Evolutionary conservation across 371 early-diverging fungal genomes (phyloP), one percentile per base, ranked within the genome.

Genomic region (Smittium culicis): DNA sequence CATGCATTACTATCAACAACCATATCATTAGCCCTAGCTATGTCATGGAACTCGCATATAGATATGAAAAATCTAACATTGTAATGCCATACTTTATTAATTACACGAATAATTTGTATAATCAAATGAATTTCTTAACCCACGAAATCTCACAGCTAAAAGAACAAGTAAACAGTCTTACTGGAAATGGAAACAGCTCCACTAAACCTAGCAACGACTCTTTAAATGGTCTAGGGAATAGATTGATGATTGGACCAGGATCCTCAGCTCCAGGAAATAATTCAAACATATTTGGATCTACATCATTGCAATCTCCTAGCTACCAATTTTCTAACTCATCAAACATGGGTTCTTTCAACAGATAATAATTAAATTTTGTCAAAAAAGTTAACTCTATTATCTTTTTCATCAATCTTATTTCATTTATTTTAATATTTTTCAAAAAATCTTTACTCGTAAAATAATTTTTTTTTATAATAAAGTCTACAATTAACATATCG

Each of bases 41-140:
- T 17, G 93, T 95, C 14, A 77, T 97, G 81, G 98, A 98, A 79
- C 74, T 94, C 25, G 82, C 92, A 3, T 98, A 96, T 96, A 81
- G 94, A 34, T 83, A 93, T 72, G 82, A 86, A 1, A 73, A 91
- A 73, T 83, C 80, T 45, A 94, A 94, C 70, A 90, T 93, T 79
- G 89, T 94, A 28, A 94, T 94, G 94, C 98, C 98, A 11, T 96
- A 91, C 76, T 83, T 95, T 80, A 88, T 96, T 70, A 93, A 98
- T 70, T 79, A 83, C 45, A 76, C 88, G 76, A 82, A 88, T 61
- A 94, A 96, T 79, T 86, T 86, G 70, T 81, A 83, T 72, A 72
- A 65, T 62, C 89, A 89, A 83, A 83, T 86, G 72, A 80, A 81
- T 32, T 58, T 66, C 29, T 72, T 83, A 70, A 77, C 75, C 17